Base-by-base conservation (phyloP, 179 eudicot species). In the Spinacia oleracea region DNA sequence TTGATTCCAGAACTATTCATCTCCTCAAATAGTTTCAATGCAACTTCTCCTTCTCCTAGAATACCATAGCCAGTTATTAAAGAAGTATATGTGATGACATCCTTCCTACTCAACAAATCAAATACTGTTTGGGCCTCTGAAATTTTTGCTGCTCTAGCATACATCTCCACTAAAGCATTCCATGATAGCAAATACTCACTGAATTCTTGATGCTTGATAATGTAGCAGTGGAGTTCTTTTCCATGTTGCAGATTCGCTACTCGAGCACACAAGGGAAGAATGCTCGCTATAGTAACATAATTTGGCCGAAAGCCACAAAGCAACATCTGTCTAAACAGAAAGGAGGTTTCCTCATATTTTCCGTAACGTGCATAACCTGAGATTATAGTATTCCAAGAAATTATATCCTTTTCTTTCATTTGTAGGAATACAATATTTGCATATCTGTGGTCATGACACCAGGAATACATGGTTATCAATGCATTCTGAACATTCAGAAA, bases 311-410 rank as follows among this genome's bases (percentile, higher is more conserved):
- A 62, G 23, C 89, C 87, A 51, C 85, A 86, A 72, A 78, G 71
- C 60, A 93, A 78, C 93, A 94, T 88, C 79, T 94, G 90, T 82
- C 93, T 86, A 76, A 94, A 93, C 53, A 91, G 83, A 80, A 86
- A 90, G 72, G 87, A 85, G 56, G 92, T 91, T 82, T 94, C 93
- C 75, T 93, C 94, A 31, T 87, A 85, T 76, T 77, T 84, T 40
- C 87, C 90, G 82, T 79, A 83, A 70, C 84, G 86, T 55, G 97
- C 79, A 25, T 80, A 91, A 48, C 97, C 98, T 66, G 98, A 91
- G 71, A 94, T 89, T 62, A 94, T 90, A 12, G 97, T 86, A 76
- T 95, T 95, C 98, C 98, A 95, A 60, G 91, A 80, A 50, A 91
- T 80, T 60, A 90, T 70, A 77, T 81, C 88, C 84, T 85, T 91